phyloP scores from a whole-genome alignment of 2,329 filamentous ascomycete genomes.

The Nannizzia gypsea region DNA sequence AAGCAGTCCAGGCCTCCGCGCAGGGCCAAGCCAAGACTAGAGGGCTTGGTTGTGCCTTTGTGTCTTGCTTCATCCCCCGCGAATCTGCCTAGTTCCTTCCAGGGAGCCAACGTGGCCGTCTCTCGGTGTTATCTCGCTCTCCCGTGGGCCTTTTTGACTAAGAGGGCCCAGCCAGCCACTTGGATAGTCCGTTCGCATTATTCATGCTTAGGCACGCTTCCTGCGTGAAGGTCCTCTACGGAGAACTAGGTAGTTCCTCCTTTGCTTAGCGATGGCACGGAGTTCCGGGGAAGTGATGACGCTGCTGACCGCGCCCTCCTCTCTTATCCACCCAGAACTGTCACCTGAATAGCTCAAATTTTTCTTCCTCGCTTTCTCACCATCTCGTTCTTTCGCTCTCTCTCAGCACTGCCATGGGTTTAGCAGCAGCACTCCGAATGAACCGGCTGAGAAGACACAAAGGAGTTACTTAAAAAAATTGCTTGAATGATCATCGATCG shows the following conservation, averaged over 20 bases:
- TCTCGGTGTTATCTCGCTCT: background rate
- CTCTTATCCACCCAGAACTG: background rate
- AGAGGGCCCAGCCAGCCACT: background rate
- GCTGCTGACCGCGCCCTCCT: background rate
- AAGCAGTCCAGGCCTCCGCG: background rate
- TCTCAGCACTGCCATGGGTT: too few species aligned
- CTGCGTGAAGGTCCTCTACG: too few species aligned
- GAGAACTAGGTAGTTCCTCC: background rate
- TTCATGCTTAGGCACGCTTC: too few species aligned
- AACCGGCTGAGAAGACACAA: too few species aligned
- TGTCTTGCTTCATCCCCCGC: background rate
- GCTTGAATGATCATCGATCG: too few species aligned
- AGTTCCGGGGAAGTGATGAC: background rate
- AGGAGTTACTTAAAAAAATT: too few species aligned
- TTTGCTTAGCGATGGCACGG: background rate
- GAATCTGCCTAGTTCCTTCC: background rate
- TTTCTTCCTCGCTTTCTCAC: background rate
- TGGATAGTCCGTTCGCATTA: too few species aligned
- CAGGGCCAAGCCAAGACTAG: background rate
- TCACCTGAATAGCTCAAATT: background rate
- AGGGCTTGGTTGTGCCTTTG: background rate
- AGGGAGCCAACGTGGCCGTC: background rate
- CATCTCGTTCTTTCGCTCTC: too few species aligned
- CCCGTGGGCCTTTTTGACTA: background rate
- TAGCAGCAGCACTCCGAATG: too few species aligned